Evolutionary conservation across 2,329 filamentous ascomycete genomes (phyloP).

Genomic region (Leptographium galeiforme): DNA sequence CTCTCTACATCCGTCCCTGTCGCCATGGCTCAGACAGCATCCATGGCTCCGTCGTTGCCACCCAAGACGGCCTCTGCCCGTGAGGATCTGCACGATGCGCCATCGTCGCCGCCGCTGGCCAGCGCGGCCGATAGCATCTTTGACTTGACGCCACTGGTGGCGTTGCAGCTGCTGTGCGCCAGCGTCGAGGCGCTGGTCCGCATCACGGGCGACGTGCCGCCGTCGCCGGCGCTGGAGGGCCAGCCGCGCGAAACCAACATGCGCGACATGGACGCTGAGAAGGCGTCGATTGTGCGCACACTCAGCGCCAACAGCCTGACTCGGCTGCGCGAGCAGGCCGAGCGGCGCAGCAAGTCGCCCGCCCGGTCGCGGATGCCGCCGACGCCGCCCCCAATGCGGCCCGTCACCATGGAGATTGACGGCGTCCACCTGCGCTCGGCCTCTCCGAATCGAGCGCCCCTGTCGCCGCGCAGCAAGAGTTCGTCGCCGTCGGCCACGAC

Average conservation of each 20-base stretch:
- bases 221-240: conserved; percentile 57
- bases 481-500: neutral
- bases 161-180: conserved; percentile 65
- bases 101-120: conserved; percentile 8
- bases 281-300: conserved; percentile 44
- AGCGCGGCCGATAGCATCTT: conserved; percentile 50
- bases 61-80: too few species aligned
- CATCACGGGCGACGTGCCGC: conserved; percentile 65
- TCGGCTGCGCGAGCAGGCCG: conserved; percentile 28
- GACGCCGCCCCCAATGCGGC: conserved; percentile 9
- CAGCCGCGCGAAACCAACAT: conserved; percentile 48
- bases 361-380: conserved; percentile 10
- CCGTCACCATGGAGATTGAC: conserved; percentile 25
- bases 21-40: neutral
- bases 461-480: conserved; percentile 19
- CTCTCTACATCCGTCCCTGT: neutral
- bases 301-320: conserved; percentile 42
- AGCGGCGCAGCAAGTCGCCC: conserved; percentile 17
- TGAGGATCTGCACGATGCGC: neutral
- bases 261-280: conserved; percentile 48
- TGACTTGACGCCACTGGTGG: conserved; percentile 56
- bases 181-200: conserved; percentile 58
- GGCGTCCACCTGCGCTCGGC: conserved; percentile 34
- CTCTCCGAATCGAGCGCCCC: conserved; percentile 18
- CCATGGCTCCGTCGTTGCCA: neutral